Evolutionary conservation across 2,329 filamentous ascomycete genomes (phyloP).

Genomic region (Colletotrichum acutatum): DNA sequence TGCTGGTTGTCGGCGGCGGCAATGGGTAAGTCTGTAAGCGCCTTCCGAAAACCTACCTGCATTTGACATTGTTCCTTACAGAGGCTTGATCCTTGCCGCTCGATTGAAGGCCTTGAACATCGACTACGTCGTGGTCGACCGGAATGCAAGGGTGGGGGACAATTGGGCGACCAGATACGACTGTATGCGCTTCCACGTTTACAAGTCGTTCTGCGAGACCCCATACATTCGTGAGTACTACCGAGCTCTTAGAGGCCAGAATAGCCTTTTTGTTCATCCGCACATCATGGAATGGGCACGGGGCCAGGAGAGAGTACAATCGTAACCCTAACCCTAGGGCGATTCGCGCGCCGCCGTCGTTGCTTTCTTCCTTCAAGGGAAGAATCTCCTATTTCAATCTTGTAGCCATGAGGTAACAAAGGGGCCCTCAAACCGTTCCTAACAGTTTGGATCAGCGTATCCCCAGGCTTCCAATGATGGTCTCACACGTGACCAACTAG

Average conservation of each 20-base stretch:
- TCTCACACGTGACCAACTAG: slow-evolving; percentile 41
- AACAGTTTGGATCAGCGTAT: slow-evolving; percentile 24
- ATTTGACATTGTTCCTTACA: background rate
- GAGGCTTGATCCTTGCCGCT: slow-evolving; percentile 46
- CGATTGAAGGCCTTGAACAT: slow-evolving; percentile 51
- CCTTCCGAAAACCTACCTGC: rapidly evolving
- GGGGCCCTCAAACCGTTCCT: background rate
- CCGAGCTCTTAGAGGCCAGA: no score
- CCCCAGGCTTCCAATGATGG: slow-evolving; percentile 32
- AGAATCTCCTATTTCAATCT: background rate
- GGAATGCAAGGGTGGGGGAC: slow-evolving; percentile 47
- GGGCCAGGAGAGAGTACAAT: background rate
- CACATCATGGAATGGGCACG: no score
- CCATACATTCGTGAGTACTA: slow-evolving; percentile 45
- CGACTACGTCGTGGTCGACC: slow-evolving; percentile 49
- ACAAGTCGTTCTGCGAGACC: slow-evolving; percentile 47
- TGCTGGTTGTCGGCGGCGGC: slow-evolving; percentile 47
- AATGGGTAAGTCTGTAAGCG: slow-evolving; percentile 41
- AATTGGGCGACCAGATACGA: slow-evolving; percentile 54
- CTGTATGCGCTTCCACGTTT: slow-evolving; percentile 51
- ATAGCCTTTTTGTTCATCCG: no score
- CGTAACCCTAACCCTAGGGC: background rate
- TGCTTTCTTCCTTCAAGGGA: background rate
- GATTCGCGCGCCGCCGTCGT: background rate
- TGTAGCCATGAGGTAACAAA: background rate